Conservation (phyloP, 2,329 filamentous ascomycete genomes). For the Hymenoscyphus linearis region DNA sequence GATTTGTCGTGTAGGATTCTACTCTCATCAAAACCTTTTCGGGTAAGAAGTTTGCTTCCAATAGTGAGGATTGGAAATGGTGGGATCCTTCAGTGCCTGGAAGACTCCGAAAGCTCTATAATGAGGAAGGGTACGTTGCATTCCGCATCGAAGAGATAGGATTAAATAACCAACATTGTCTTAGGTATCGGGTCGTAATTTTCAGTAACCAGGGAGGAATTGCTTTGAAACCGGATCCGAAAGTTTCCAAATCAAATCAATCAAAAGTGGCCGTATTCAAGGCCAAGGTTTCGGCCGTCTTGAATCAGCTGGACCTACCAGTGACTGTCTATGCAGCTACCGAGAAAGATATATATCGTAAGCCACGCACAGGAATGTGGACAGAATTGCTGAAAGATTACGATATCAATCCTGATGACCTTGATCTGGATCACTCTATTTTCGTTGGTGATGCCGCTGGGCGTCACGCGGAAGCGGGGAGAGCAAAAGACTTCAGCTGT, state of each 20-base stretch:
- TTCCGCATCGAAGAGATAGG: background rate
- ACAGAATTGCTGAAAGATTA: constrained; percentile 52
- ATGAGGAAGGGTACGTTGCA: constrained; percentile 54
- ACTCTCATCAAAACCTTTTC: constrained; percentile 78
- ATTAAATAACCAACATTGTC: background rate
- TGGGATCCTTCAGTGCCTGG: constrained; percentile 70
- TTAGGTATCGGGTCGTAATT: constrained; percentile 68
- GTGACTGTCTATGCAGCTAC: constrained; percentile 83
- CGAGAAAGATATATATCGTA: constrained; percentile 73
- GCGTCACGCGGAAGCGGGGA: constrained; percentile 42
- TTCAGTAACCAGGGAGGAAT: constrained; percentile 88
- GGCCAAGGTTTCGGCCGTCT: constrained; percentile 64
- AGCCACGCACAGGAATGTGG: constrained; percentile 91
- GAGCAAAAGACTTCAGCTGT: constrained; percentile 58
- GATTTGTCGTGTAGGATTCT: constrained; percentile 57
- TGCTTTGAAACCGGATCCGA: constrained; percentile 67
- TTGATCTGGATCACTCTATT: constrained; percentile 69
- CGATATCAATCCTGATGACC: constrained; percentile 38
- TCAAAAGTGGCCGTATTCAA: constrained; percentile 78
- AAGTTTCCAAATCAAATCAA: constrained; percentile 59
- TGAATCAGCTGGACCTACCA: constrained; percentile 69
- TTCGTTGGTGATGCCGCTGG: constrained; percentile 87
- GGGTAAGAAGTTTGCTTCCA: constrained; percentile 69
- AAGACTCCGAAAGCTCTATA: constrained; percentile 60
- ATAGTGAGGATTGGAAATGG: constrained; percentile 87